Base-by-base conservation (phyloP, 352 stramenopile genomes). In the Pythium folliculosum region DNA sequence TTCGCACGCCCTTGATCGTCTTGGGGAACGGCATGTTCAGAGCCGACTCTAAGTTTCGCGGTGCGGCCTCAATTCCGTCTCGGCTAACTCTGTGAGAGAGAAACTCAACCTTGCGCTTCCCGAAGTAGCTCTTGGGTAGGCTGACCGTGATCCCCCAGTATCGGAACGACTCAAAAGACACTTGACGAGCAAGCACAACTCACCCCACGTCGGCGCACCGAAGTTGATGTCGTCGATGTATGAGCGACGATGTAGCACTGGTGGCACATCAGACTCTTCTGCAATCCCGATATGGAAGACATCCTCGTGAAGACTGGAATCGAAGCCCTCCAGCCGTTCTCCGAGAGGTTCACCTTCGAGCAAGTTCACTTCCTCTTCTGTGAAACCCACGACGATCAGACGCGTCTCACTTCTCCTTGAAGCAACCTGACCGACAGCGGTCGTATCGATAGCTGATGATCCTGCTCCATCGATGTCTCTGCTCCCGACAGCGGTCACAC, bases 141-240 rank as follows among this genome's bases (percentile, higher is more conserved):
- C 67, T 80, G 27, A 77, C 68, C 5, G 70, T 66, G 0, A 77
- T 14, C 14, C 65, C 53, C 66, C 63, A 77, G 10, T 68, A 44
- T 5, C 66, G 23, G 30, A 65, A 72, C 0, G 37, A 32, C 0
- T 77, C 52, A 12, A 76, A 30, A 79, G 23, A 16, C 22, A 10
- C 2, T 68, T 14, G 0, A 76, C 40, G 6, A 49, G 40, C 1
- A 62, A 25, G 9, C 25, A 70, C 13, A 76, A 23, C 1, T 68
- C 32, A 3, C 66, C 35, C 65, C 69, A 79, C 0, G 53, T 56
- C 13, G 16, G 1, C 0, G 53, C 49, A 1, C 56, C 58, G 10
- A 74, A 63, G 0, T 53, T 52, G 30, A 78, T 66, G 30, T 72
- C 72, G 21, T 74, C 72, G 21, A 76, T 76, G 49, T 76, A 76